Conservation (phyloP, 352 stramenopile species). For the Blastocystis sp. region DNA sequence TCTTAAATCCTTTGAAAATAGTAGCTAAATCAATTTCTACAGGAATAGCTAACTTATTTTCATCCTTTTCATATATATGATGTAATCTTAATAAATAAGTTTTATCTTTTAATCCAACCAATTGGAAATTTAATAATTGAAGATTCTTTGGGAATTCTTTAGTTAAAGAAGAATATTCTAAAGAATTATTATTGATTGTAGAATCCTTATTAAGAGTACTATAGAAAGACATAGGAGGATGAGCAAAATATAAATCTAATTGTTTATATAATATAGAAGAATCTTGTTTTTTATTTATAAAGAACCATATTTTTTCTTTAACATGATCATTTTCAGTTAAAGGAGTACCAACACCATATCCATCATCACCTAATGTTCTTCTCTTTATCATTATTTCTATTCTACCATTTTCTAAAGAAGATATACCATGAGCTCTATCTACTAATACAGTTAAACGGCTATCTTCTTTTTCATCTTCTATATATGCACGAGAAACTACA, state of each 20-base stretch:
- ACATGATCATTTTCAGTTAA: slow-evolving; percentile 57
- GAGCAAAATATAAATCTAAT: neutral
- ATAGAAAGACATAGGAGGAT: slow-evolving; percentile 7
- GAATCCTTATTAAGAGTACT: neutral
- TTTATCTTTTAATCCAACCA: slow-evolving; percentile 50
- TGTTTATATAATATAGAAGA: slow-evolving; percentile 27
- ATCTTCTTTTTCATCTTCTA: slow-evolving; percentile 57
- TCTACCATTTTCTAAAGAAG: slow-evolving; percentile 64
- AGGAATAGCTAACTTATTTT: slow-evolving; percentile 52
- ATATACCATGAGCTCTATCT: slow-evolving; percentile 68
- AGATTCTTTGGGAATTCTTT: slow-evolving; percentile 62
- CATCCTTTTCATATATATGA: slow-evolving; percentile 69
- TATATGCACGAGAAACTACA: slow-evolving; percentile 69
- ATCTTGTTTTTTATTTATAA: slow-evolving; percentile 43
- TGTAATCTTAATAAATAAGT: slow-evolving; percentile 65
- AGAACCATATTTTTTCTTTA: slow-evolving; percentile 43
- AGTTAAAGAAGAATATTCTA: slow-evolving; percentile 41
- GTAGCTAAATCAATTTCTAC: slow-evolving; percentile 52
- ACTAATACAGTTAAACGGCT: slow-evolving; percentile 60
- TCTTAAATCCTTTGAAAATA: slow-evolving; percentile 46
- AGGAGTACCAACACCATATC: slow-evolving; percentile 65
- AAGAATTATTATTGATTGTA: no score
- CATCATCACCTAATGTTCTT: slow-evolving; percentile 68
- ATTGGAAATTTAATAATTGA: slow-evolving; percentile 65
- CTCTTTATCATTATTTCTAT: slow-evolving; percentile 88